These are phyloP conservation scores for Pulveroboletus sp. DNA, from an alignment of 768 basidiomycete genomes.

Conservation along the genomic window DNA sequence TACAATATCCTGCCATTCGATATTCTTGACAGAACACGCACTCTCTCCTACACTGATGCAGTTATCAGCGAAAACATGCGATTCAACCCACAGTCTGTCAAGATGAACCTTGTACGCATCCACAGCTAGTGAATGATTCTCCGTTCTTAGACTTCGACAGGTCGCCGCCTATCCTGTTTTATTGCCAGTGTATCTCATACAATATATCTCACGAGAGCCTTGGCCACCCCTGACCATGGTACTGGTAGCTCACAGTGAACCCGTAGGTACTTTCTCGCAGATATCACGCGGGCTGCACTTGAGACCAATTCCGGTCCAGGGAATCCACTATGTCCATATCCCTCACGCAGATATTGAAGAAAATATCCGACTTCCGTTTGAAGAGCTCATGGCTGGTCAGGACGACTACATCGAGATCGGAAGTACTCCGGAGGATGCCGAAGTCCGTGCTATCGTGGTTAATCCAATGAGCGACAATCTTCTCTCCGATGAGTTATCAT, in stretches of 20 bases:
- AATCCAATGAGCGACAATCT: slow-evolving; percentile 20
- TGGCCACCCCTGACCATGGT: slow-evolving; percentile 29
- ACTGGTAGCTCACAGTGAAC: slow-evolving; percentile 23
- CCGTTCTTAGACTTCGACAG: slow-evolving; percentile 29
- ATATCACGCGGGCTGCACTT: not conserved
- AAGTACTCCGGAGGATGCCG: slow-evolving; percentile 10
- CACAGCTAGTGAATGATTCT: not conserved
- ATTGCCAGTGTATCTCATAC: slow-evolving; percentile 57
- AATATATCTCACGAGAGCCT: slow-evolving; percentile 36
- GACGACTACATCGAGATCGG: slow-evolving; percentile 22
- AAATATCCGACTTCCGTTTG: slow-evolving; percentile 18
- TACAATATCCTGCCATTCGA: slow-evolving; percentile 52
- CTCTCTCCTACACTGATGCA: slow-evolving; percentile 34
- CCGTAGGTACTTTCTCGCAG: slow-evolving; percentile 14
- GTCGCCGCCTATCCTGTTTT: slow-evolving; percentile 58
- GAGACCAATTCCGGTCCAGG: slow-evolving; percentile 11
- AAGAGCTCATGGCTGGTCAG: slow-evolving; percentile 16
- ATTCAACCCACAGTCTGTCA: slow-evolving; percentile 42
- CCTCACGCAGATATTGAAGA: slow-evolving; percentile 16
- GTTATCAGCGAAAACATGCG: slow-evolving; percentile 35
- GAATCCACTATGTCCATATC: slow-evolving; percentile 26
- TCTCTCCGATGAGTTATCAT: slow-evolving; percentile 33
- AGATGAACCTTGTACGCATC: slow-evolving; percentile 40
- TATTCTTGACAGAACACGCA: slow-evolving; percentile 35
- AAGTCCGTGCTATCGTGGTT: slow-evolving; percentile 17